Evolutionary conservation across 1,284 basidiomycete genomes (phyloP), one percentile per base, ranked within the genome.

Genomic region (Gomphus bonarii): DNA sequence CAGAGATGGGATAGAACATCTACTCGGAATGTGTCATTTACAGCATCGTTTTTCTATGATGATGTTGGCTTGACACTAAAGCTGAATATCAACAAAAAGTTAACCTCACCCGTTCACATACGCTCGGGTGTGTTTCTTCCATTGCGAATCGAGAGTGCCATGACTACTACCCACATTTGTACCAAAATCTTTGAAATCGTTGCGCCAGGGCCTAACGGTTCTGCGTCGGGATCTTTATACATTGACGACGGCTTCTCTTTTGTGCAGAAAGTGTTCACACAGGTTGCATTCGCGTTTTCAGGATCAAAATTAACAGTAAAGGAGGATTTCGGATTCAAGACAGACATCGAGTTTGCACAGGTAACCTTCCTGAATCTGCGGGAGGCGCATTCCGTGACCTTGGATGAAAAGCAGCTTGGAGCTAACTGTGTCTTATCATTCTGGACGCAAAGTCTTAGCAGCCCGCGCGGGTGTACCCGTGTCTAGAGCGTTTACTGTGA

Each of bases 161-260:
- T 82, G 79, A 85, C 82, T 18, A 85, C 81, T 0, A 69, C 72
- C 2, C 74, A 70, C 58, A 67, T 85, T 55, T 70, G 82, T 42
- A 68, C 71, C 61, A 75, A 70, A 16, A 76, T 80, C 63, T 85
- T 84, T 60, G 77, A 85, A 66, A 67, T 85, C 52, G 70, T 85
- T 40, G 83, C 82, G 0, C 80, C 81, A 0, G 71, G 71, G 14
- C 60, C 63, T 20, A 65, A 74, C 31, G 81, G 80, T 10, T 66
- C 62, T 1, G 82, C 84, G 0, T 63, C 62, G 2, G 84, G 82
- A 3, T 58, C 65, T 36, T 69, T 85, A 42, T 84, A 85, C 65
- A 61, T 82, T 46, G 83, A 85, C 63, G 82, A 85, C 61, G 82
- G 84, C 10, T 77, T 79, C 43, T 81, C 78, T 4, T 69, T 84